These are phyloP conservation scores for Candida parachauliodes DNA, from an alignment of 805 yeast species.

Conservation along the genomic window DNA sequence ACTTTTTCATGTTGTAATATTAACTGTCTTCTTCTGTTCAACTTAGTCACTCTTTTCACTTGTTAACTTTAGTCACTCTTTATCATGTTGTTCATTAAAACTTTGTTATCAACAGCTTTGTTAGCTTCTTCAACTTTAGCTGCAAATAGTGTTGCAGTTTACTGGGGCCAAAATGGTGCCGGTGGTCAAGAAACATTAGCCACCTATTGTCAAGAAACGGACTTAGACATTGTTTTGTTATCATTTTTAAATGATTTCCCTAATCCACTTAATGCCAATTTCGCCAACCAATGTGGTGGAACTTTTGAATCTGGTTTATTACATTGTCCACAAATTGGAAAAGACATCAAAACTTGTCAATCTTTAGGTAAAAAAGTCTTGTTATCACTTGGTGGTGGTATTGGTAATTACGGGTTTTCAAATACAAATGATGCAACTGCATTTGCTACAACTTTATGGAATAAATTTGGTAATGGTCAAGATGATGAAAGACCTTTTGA, in stretches of 20 bases:
- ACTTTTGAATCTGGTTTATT: constrained; percentile 37
- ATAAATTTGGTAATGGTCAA: constrained; percentile 31
- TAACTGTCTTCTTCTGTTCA: not conserved
- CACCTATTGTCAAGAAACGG: constrained; percentile 57
- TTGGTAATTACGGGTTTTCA: constrained; percentile 45
- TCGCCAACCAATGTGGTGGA: constrained; percentile 19
- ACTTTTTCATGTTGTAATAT: too few relatives aligned
- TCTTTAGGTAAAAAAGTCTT: constrained; percentile 66
- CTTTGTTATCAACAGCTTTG: constrained; percentile 11
- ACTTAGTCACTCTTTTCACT: constrained; percentile 2
- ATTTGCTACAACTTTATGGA: constrained; percentile 42
- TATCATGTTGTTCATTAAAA: constrained; percentile 1
- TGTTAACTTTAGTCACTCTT: constrained; percentile 5
- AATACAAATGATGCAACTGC: constrained; percentile 50
- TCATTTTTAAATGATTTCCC: constrained; percentile 68
- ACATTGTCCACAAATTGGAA: constrained; percentile 35
- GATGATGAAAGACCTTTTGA: constrained; percentile 23
- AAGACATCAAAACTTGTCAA: constrained; percentile 73
- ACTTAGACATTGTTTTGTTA: constrained; percentile 65
- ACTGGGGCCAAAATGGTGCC: constrained; percentile 20
- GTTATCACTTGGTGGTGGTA: constrained; percentile 56
- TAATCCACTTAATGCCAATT: constrained; percentile 15
- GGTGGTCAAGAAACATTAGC: constrained; percentile 24
- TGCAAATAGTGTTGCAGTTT: constrained; percentile 17
- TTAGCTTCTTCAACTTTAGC: constrained; percentile 11